Base-by-base conservation (phyloP, 2,329 filamentous ascomycete species). In the Clonostachys byssicola region DNA sequence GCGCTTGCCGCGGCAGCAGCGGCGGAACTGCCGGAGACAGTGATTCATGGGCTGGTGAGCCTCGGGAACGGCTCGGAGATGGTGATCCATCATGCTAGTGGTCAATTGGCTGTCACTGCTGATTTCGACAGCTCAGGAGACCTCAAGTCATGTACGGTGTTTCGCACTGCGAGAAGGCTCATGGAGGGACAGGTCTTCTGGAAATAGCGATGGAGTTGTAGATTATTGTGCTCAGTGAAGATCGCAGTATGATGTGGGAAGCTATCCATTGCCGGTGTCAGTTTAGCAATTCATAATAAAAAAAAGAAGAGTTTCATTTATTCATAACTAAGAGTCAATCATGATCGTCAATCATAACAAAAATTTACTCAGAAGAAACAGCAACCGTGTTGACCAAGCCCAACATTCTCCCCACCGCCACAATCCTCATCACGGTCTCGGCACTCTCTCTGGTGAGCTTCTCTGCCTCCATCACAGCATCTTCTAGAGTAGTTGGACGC, bases 1-100 rank as follows among this genome's bases (percentile, higher is more conserved):
- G 76, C 75, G 0, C 60, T 81, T 45, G 78, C 59, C 65, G 71
- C 52, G 58, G 78, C 65, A 56, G 73, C 71, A 14, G 74, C 73
- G n/a, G 69, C 70, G 7, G 68, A 68, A 36, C 53, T 75, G 8
- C 43, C 60, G 10, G 68, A 71, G 3, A 70, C 65, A 1, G 63
- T 68, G 5, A 67, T 71, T 2, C 48, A 62, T 16, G 52, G 60
- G 10, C 60, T 60, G 44, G 53, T 62, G 3, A 48, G 50, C 2
- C 51, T 60, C n/a, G 57, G 62, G 45, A 53, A 54, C 3, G 44
- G 43, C 10, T 36, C 43, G 13, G 23, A 62, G 5, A 56, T 76
- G 5, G 61, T 64, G 16, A 71, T 78, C 34, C 70, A 60, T 4
- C 74, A 78, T 51, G 72, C 75, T 0, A 72, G 70, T 34, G 74